A percentile compares a stretch with the other conserved stretches of the same genome.
Evolutionary conservation across 2,329 filamentous ascomycete genomes (phyloP).

Genomic region (Alternaria brassicicola): DNA sequence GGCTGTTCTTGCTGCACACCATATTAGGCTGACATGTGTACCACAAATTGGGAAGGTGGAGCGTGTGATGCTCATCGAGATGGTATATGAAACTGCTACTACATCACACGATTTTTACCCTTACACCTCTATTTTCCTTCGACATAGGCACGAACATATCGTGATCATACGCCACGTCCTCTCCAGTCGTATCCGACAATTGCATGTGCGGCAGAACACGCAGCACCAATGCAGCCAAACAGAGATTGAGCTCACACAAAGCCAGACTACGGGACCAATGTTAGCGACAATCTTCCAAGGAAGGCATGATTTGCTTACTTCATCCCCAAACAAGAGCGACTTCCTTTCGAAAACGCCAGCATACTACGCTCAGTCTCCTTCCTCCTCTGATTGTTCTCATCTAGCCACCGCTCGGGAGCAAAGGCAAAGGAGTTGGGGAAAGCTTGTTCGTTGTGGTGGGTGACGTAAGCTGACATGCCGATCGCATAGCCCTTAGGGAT

Average conservation of each 20-base stretch:
- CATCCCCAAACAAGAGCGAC: slow-evolving; percentile 41
- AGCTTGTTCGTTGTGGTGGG: slow-evolving; percentile 30
- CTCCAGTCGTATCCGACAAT: slow-evolving; percentile 26
- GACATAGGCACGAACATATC: slow-evolving; percentile 39
- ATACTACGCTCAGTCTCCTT: slow-evolving; percentile 37
- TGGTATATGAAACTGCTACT: not conserved
- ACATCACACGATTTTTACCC: slow-evolving; percentile 19
- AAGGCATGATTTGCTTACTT: slow-evolving; percentile 31
- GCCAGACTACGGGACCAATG: slow-evolving; percentile 21
- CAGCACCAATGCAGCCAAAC: slow-evolving; percentile 27
- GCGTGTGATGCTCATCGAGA: not conserved
- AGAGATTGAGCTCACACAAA: slow-evolving; percentile 29
- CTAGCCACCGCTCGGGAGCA: slow-evolving; percentile 40
- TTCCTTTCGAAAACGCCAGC: slow-evolving; percentile 42
- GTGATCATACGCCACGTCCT: slow-evolving; percentile 31
- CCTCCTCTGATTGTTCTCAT: slow-evolving; percentile 30
- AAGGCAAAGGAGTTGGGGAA: slow-evolving; percentile 37
- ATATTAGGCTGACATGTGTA: not conserved
- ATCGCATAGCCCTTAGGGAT: slow-evolving; percentile 32
- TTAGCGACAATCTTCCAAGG: not conserved
- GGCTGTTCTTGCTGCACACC: not conserved
- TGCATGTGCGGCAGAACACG: slow-evolving; percentile 35
- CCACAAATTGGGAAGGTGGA: not conserved
- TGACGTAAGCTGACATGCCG: slow-evolving; percentile 36
- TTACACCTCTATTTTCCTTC: slow-evolving; percentile 30